Percentiles rank a stretch among this genome's conserved stretches.
Evolutionary conservation across 1,284 basidiomycete genomes (phyloP).

Genomic region (Boletus sp.): DNA sequence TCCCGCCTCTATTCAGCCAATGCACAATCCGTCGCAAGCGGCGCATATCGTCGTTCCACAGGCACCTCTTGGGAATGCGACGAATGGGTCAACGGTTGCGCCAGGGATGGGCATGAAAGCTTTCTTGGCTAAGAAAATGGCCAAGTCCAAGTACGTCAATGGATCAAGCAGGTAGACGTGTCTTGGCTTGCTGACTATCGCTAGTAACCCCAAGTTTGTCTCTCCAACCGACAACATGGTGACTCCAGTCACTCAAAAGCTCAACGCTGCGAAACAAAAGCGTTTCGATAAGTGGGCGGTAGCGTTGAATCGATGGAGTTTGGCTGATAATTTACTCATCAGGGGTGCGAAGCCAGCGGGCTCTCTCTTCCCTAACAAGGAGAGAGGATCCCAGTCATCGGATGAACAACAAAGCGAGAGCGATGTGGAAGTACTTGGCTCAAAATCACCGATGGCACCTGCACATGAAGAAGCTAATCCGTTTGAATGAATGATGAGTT

Average conservation of each 20-base stretch:
- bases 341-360: constrained; percentile 58
- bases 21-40: constrained; percentile 79
- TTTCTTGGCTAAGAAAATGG: constrained; percentile 82
- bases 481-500: constrained; percentile 39
- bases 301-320: not conserved
- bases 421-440: constrained; percentile 23
- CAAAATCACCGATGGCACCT: constrained; percentile 28
- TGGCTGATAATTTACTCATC: constrained; percentile 9
- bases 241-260: constrained; percentile 87
- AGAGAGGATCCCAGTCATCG: constrained; percentile 37
- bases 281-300: constrained; percentile 78
- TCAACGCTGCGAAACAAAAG: constrained; percentile 85
- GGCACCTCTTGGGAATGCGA: constrained; percentile 68
- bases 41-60: constrained; percentile 76
- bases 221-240: constrained; percentile 93
- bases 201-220: constrained; percentile 71
- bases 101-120: constrained; percentile 85
- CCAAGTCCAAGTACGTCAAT: constrained; percentile 68
- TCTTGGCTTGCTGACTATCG: constrained; percentile 4
- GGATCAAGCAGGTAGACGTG: not conserved
- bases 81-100: constrained; percentile 45
- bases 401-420: constrained; percentile 39
- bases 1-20: constrained; percentile 64
- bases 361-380: constrained; percentile 47
- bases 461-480: constrained; percentile 56